Evolutionary conservation across 2,329 filamentous ascomycete species (phyloP).

Genomic region (Talaromyces sp.): DNA sequence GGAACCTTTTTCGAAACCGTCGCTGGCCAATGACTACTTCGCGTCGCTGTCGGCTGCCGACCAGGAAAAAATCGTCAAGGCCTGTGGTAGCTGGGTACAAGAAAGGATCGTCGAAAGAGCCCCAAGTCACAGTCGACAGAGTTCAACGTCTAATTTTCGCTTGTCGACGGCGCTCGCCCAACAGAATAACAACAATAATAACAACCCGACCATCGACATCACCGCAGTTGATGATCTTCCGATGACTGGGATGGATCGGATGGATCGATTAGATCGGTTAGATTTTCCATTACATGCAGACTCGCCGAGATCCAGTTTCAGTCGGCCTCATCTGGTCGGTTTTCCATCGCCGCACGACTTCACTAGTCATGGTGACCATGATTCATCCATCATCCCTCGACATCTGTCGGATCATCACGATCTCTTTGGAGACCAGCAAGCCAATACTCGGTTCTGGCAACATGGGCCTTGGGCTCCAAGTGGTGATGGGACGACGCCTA

Average conservation of each 20-base stretch:
- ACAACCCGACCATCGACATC: conserved; percentile 40
- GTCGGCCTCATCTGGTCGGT: conserved; percentile 38
- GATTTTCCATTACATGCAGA: conserved; percentile 41
- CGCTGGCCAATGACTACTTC: conserved; percentile 43
- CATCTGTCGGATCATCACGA: conserved; percentile 41
- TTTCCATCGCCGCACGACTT: conserved; percentile 44
- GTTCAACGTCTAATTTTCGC: conserved; percentile 37
- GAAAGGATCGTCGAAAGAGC: conserved; percentile 36
- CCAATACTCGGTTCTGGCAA: conserved; percentile 45
- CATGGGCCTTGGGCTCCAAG: conserved; percentile 40
- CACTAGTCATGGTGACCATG: conserved; percentile 33
- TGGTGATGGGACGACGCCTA: conserved; percentile 42
- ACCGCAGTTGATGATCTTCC: conserved; percentile 40
- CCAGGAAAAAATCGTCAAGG: conserved; percentile 44
- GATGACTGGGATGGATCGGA: conserved; percentile 26
- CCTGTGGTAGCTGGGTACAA: conserved; percentile 42
- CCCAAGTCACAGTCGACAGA: conserved; percentile 37
- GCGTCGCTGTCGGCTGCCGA: conserved; percentile 37
- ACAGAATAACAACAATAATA: conserved; percentile 32
- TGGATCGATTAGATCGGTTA: conserved; percentile 30
- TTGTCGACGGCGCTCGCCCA: conserved; percentile 39
- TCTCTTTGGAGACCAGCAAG: conserved; percentile 45
- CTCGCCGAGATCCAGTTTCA: conserved; percentile 43
- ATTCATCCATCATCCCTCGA: conserved; percentile 24
- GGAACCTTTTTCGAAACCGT: conserved; percentile 34